Base-by-base conservation (phyloP, 1,284 basidiomycete genomes). In the Pseudozyma sp. region DNA sequence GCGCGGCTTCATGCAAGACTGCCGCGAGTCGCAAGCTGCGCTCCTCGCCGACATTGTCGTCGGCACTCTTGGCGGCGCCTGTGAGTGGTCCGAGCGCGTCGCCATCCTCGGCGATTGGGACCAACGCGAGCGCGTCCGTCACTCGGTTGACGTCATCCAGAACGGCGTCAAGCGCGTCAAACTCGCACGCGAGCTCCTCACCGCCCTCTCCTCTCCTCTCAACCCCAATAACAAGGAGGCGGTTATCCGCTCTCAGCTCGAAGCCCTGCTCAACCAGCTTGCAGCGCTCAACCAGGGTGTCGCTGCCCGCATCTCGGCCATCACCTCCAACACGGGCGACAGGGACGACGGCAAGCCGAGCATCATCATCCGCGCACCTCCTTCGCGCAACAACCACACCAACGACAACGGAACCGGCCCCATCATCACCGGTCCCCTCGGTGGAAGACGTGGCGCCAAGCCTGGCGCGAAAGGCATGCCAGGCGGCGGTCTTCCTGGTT, bases 11-110 rank as follows among this genome's bases (percentile, higher is more conserved):
- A 73, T 84, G 56, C 63, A 70, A 34, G 78, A 81, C 37, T 69
- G 68, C 37, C 69, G 77, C 24, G 79, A 77, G 37, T 73, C 69
- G 6, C 67, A 75, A 37, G 71, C 75, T 9, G 74, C 62, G 2
- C 57, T 82, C 17, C 63, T 84, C 3, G 75, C 82, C 49, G 82
- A 84, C 46, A 69, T 84, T 35, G 63, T 83, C 33, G 62, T 81
- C 13, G 82, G 82, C 17, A 75, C 77, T 1, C 68, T 84, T 19
- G 82, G 82, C 8, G 82, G 82, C 40, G 77, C 82, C 7, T 82
- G 81, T 60, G 75, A 71, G 34, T 84, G 82, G 82, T 62, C 75
- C 6, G 74, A 79, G n/a, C 77, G 82, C 19, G 67, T 83, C 13
- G 56, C 62, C 35, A 68, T 83, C 45, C 74, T 84, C 11, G 58